These are phyloP conservation scores for Cymbopogon flexuosus DNA, from an alignment of 202 grass and related monocot species.

Conservation along the genomic window DNA sequence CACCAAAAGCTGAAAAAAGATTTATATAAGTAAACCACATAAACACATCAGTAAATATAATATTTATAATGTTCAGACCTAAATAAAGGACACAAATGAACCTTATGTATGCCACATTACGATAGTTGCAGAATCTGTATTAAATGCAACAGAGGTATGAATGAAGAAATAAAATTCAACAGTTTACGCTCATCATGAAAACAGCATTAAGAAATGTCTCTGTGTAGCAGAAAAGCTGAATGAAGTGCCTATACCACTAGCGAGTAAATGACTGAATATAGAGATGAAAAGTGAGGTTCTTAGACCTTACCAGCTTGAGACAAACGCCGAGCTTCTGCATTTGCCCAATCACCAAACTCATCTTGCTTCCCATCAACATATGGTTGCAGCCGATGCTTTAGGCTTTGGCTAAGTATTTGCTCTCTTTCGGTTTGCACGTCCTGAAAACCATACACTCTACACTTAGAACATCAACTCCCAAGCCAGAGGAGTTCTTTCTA, in stretches of 20 bases:
- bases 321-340: conserved; percentile 58
- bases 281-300: background rate
- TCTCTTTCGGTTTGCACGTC: conserved; percentile 78
- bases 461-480: background rate
- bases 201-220: background rate
- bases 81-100: conserved; percentile 2
- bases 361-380: conserved; percentile 56
- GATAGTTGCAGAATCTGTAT: background rate
- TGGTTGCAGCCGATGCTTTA: conserved; percentile 63
- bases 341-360: conserved; percentile 78
- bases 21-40: conserved; percentile 10
- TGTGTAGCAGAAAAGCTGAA: background rate
- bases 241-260: background rate
- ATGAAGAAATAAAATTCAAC: background rate
- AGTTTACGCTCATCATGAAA: background rate
- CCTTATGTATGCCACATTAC: background rate
- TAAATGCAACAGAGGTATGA: background rate
- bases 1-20: conserved; percentile 75
- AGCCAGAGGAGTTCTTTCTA: background rate
- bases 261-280: background rate
- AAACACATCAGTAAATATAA: background rate
- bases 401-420: conserved; percentile 51
- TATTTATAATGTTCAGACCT: background rate
- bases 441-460: conserved; percentile 28
- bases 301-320: conserved; percentile 59